phyloP scores from a whole-genome alignment of 2,329 filamentous ascomycete species.

The Hirsutella thompsonii region DNA sequence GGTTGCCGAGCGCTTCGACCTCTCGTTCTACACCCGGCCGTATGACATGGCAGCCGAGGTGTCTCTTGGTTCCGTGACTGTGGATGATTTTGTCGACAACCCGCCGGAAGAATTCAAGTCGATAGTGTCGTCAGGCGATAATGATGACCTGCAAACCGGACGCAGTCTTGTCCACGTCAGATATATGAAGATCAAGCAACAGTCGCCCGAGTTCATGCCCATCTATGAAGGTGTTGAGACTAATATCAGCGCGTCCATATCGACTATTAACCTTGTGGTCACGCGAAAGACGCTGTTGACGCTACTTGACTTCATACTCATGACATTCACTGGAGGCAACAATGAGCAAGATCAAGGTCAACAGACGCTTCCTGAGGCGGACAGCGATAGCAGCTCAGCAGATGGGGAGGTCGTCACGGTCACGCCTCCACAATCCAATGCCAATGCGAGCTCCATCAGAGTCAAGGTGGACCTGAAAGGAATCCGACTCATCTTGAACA shows the following conservation, averaged over 20 bases:
- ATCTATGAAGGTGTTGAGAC: slow-evolving; percentile 89
- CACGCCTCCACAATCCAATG: slow-evolving; percentile 21
- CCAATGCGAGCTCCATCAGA: slow-evolving; percentile 59
- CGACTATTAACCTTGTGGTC: slow-evolving; percentile 91
- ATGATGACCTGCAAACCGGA: slow-evolving; percentile 60
- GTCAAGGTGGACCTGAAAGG: slow-evolving; percentile 91
- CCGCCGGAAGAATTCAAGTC: slow-evolving; percentile 87
- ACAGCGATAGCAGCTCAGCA: slow-evolving; percentile 17
- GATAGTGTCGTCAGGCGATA: slow-evolving; percentile 76
- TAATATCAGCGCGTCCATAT: slow-evolving; percentile 81
- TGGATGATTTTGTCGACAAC: slow-evolving; percentile 92
- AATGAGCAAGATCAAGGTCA: slow-evolving; percentile 24
- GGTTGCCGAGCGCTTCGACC: slow-evolving; percentile 75
- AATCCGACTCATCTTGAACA: slow-evolving; percentile 90
- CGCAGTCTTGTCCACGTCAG: slow-evolving; percentile 80
- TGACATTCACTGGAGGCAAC: slow-evolving; percentile 67
- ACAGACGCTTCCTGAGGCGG: slow-evolving; percentile 21
- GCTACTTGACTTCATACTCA: slow-evolving; percentile 81
- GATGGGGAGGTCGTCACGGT: slow-evolving; percentile 20
- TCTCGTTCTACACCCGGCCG: slow-evolving; percentile 77
- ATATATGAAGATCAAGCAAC: slow-evolving; percentile 76
- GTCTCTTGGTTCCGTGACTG: slow-evolving; percentile 68
- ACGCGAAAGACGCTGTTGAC: slow-evolving; percentile 88
- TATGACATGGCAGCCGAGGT: slow-evolving; percentile 94
- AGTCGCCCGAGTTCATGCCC: slow-evolving; percentile 85